Conservation (phyloP, 176 grass and related monocot species). For the Areca catechu region DNA sequence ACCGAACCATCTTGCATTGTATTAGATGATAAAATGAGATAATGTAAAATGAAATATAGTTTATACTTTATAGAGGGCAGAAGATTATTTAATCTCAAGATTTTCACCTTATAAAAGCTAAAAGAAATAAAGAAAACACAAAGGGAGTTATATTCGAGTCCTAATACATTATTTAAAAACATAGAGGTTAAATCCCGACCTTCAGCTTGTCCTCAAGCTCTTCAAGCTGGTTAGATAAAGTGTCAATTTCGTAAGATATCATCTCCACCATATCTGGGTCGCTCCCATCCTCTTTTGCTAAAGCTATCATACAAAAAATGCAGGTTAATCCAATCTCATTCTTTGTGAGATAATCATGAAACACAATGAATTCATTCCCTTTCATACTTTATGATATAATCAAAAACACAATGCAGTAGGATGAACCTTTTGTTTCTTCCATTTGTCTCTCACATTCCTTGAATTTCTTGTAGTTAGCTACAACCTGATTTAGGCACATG, state of each 20-base stretch:
- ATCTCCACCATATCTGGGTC: conserved; percentile 88
- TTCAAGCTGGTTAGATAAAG: conserved; percentile 63
- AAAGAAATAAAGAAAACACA: too few species aligned
- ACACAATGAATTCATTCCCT: too few species aligned
- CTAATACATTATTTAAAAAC: neutral
- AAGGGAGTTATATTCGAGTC: too few species aligned
- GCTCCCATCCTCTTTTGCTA: conserved; percentile 50
- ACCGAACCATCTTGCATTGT: too few species aligned
- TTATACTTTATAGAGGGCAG: too few species aligned
- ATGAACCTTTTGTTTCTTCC: conserved; percentile 76
- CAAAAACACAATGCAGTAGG: conserved; percentile 7
- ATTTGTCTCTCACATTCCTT: conserved; percentile 80
- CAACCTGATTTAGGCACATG: conserved; percentile 39
- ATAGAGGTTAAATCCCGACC: conserved; percentile 23
- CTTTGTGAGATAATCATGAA: too few species aligned
- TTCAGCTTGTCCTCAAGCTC: conserved; percentile 74
- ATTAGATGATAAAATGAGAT: too few species aligned
- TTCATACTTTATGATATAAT: neutral
- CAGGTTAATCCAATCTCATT: too few species aligned
- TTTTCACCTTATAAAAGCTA: too few species aligned
- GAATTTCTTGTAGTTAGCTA: conserved; percentile 56
- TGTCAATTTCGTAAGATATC: conserved; percentile 67
- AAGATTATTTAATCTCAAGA: too few species aligned
- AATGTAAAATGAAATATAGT: too few species aligned
- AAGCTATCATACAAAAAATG: conserved; percentile 28